These are phyloP conservation scores for Pestalotiopsis fici DNA, from an alignment of 2,329 filamentous ascomycete genomes.

Conservation along the genomic window DNA sequence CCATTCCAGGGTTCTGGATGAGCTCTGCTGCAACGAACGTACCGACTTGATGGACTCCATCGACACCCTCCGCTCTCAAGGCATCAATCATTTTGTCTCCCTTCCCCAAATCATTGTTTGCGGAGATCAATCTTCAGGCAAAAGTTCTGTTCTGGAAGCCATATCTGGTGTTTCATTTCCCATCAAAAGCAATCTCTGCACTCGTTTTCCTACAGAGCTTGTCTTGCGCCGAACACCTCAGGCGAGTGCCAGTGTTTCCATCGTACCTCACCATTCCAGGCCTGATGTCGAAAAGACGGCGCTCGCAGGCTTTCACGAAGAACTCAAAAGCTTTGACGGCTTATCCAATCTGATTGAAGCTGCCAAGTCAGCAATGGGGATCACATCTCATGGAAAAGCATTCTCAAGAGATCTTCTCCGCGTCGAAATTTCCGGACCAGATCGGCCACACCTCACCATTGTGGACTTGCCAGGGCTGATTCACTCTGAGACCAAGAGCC, in stretches of 20 bases:
- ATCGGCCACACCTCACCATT: slow-evolving; percentile 53
- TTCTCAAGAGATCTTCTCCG: slow-evolving; percentile 49
- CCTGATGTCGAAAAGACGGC: slow-evolving; percentile 22
- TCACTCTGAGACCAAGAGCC: slow-evolving; percentile 45
- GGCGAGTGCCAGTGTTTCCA: slow-evolving; percentile 35
- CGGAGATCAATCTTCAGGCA: slow-evolving; percentile 64
- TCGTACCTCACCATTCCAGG: slow-evolving; percentile 33
- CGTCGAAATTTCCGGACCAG: slow-evolving; percentile 48
- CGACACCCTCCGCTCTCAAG: slow-evolving; percentile 37
- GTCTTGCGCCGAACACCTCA: slow-evolving; percentile 48
- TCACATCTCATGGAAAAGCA: slow-evolving; percentile 32
- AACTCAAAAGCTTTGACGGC: slow-evolving; percentile 27
- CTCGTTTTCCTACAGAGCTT: slow-evolving; percentile 64
- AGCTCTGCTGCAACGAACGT: slow-evolving; percentile 24
- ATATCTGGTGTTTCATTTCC: slow-evolving; percentile 65
- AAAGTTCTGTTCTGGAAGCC: slow-evolving; percentile 66
- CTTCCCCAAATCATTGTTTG: slow-evolving; percentile 56
- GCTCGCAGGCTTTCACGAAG: slow-evolving; percentile 21
- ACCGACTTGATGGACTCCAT: slow-evolving; percentile 39
- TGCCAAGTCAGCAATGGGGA: slow-evolving; percentile 50
- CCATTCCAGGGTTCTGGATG: not conserved
- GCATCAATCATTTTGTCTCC: slow-evolving; percentile 37
- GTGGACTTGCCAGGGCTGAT: slow-evolving; percentile 62
- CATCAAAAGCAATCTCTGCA: slow-evolving; percentile 58
- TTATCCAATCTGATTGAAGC: slow-evolving; percentile 37